Base-by-base conservation (phyloP, 179 eudicot genomes). In the Beta corolliflora region DNA sequence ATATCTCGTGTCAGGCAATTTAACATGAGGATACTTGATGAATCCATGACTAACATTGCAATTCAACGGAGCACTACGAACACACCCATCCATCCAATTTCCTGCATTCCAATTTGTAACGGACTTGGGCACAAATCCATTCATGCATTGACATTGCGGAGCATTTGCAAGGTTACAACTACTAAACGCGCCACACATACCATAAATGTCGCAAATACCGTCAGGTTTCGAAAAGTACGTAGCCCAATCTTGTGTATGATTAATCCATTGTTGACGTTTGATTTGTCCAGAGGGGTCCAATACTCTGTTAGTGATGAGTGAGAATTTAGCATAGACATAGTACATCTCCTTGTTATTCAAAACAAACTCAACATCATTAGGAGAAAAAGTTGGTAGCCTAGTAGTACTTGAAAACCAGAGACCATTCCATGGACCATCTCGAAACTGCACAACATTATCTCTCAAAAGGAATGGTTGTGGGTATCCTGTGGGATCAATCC, bases 11-110 rank as follows among this genome's bases (percentile, higher is more conserved):
- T 90, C 90, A 18, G 87, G 84, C 25, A 81, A 29, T 68, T 90
- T 90, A 67, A 83, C 83, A 10, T 31, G 79, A 4, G 73, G 71
- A 52, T 74, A 68, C 67, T 67, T 77, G 2, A 73, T 15, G 77
- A 90, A 90, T 5, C 84, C 88, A 31, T 86, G 81, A 45, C 31
- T 36, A 18, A 61, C 61, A 13, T 66, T 67, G 83, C 91, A 89
- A 48, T 77, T 74, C 73, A 85, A 81, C 6, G 79, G 73, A 15
- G 68, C 70, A 66, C 48, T 59, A 53, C 92, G 71, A 15, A 77
- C 82, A 75, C 93, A 91, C 45, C 93, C 93, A 77, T n/a, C 72
- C 11, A 84, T 88, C 90, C 90, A 89, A 73, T 85, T 84, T 45
- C 84, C 84, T 9, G 25, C 54, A 3, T 29, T 75, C 91, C 93